Conservation (phyloP, 805 yeast genomes). For the Torulaspora franciscae region DNA sequence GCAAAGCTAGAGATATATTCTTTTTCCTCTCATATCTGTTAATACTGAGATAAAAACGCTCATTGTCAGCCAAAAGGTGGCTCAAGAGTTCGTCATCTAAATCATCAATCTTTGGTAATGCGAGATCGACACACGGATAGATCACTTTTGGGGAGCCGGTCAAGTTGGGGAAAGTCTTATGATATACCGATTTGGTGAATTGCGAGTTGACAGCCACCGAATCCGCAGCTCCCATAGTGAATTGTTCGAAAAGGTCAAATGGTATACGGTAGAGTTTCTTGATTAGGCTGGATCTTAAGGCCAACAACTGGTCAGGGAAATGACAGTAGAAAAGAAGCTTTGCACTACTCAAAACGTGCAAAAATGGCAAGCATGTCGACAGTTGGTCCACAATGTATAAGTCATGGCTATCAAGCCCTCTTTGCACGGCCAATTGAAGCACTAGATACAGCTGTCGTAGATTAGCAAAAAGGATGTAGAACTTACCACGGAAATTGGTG, state of each 20-base stretch:
- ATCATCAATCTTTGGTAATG: constrained; percentile 16
- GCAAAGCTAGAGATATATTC: constrained; percentile 71
- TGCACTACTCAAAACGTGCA: constrained; percentile 41
- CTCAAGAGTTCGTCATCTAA: constrained; percentile 18
- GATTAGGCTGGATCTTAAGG: constrained; percentile 50
- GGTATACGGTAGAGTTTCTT: constrained; percentile 71
- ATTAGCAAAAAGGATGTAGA: constrained; percentile 77
- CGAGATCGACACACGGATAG: constrained; percentile 63
- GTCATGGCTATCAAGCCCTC: constrained; percentile 53
- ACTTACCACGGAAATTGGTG: constrained; percentile 55
- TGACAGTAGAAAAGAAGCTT: constrained; percentile 86
- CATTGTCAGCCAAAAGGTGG: constrained; percentile 14
- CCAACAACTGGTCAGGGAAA: constrained; percentile 84
- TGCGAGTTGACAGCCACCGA: constrained; percentile 79
- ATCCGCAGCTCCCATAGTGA: constrained; percentile 74
- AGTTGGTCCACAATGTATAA: constrained; percentile 83
- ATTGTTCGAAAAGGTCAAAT: constrained; percentile 79
- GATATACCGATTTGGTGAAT: constrained; percentile 70
- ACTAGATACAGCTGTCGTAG: constrained; percentile 73
- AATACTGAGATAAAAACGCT: constrained; percentile 57
- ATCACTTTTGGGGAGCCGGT: constrained; percentile 33
- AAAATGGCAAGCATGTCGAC: constrained; percentile 69
- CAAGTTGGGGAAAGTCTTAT: constrained; percentile 51
- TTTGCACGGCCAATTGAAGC: constrained; percentile 41
- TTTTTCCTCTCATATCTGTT: constrained; percentile 89